phyloP scores from a whole-genome alignment of 169 alveolate genomes.

The Blepharisma undulans region DNA sequence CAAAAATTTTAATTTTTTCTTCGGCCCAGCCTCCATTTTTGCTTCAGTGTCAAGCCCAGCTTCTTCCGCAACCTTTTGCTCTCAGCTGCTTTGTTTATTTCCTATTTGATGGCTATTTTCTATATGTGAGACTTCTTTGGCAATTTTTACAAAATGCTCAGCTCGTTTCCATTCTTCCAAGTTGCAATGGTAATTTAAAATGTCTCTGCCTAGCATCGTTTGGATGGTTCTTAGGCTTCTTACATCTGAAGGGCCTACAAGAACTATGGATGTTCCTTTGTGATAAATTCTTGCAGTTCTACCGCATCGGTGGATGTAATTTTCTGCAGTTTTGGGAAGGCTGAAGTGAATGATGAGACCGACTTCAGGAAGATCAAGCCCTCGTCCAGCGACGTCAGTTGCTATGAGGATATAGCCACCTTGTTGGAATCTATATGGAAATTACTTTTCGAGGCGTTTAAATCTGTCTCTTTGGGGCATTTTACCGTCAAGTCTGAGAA shows the following conservation, averaged over 20 bases:
- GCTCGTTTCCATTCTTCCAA: not conserved
- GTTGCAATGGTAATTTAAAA: not conserved
- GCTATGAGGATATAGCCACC: slow-evolving; percentile 87
- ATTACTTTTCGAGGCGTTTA: not conserved
- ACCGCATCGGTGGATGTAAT: slow-evolving; percentile 97
- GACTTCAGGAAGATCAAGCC: slow-evolving; percentile 97
- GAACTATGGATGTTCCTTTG: slow-evolving; percentile 4
- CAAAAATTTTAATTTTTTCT: not conserved
- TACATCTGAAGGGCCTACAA: not conserved
- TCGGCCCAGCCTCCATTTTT: not conserved
- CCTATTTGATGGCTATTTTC: not conserved
- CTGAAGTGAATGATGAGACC: slow-evolving; percentile 94
- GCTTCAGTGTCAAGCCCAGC: not conserved
- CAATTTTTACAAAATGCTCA: not conserved
- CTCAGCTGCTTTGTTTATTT: not conserved
- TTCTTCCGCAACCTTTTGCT: not conserved
- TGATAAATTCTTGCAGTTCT: slow-evolving; percentile 96
- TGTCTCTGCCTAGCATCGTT: not conserved
- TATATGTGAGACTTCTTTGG: not conserved
- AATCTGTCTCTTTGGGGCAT: slow-evolving; percentile 14
- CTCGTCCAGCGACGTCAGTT: slow-evolving; percentile 97
- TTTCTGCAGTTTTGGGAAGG: slow-evolving; percentile 91
- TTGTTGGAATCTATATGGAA: not conserved
- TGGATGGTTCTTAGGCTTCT: not conserved
- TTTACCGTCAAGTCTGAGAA: slow-evolving; percentile 19